Evolutionary conservation across 345 rosid genomes (phyloP).

Genomic region (Salix viminalis): DNA sequence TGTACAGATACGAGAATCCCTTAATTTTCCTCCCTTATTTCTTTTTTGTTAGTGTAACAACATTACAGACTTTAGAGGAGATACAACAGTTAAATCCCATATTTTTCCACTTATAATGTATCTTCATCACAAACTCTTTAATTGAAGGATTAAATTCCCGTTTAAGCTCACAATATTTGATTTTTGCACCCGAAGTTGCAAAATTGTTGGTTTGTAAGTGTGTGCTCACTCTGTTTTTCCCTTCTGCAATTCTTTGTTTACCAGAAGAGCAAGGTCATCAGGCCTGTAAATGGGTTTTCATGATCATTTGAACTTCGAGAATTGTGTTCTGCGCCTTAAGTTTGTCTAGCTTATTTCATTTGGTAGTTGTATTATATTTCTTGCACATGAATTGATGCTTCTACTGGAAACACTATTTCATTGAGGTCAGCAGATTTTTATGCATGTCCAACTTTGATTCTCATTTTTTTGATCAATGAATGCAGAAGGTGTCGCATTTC

Average conservation of each 20-base stretch:
- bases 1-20: not conserved
- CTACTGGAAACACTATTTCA: not conserved
- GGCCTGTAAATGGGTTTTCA: not conserved
- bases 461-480: not conserved
- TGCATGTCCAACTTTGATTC: not conserved
- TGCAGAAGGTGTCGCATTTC: constrained; percentile 74
- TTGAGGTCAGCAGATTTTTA: not conserved
- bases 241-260: not conserved
- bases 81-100: not conserved
- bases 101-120: not conserved
- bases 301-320: not conserved
- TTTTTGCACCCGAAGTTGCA: not conserved
- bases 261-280: not conserved
- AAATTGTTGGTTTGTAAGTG: not conserved
- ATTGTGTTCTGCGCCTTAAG: not conserved
- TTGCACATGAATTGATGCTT: not conserved
- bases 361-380: not conserved
- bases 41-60: no score
- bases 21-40: not conserved
- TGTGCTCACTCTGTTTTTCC: not conserved
- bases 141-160: not conserved
- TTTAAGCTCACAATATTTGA: not conserved
- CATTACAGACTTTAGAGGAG: not conserved
- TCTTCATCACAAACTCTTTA: not conserved
- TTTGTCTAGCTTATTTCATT: not conserved